phyloP scores from a whole-genome alignment of 169 alveolate species.

The Cryptosporidium baileyi region DNA sequence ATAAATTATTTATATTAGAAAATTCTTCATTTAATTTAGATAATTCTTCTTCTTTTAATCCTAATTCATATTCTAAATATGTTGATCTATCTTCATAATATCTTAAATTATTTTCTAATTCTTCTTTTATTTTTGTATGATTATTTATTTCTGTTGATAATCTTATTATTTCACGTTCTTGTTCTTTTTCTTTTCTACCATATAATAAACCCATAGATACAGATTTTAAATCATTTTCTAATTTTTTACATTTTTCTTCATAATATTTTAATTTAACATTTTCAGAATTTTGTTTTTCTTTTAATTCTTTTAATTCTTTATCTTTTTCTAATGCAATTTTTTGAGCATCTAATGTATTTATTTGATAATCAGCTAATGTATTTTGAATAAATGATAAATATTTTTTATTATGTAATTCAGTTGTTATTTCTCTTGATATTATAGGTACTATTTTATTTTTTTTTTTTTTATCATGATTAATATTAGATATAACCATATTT shows the following conservation, averaged over 20 bases:
- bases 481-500: background rate
- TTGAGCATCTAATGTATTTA: slow-evolving; percentile 55
- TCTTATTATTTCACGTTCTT: slow-evolving; percentile 32
- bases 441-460: slow-evolving; percentile 25
- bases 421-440: slow-evolving; percentile 3
- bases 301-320: slow-evolving; percentile 33
- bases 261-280: slow-evolving; percentile 6
- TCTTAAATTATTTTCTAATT: slow-evolving; percentile 5
- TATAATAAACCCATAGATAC: slow-evolving; percentile 42
- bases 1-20: background rate
- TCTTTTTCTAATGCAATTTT: slow-evolving; percentile 65
- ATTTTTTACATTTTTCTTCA: slow-evolving; percentile 34
- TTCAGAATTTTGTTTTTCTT: background rate
- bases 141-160: background rate
- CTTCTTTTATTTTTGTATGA: background rate
- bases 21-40: background rate
- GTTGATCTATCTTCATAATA: slow-evolving; percentile 43
- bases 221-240: slow-evolving; percentile 45
- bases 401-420: background rate
- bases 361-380: slow-evolving; percentile 52
- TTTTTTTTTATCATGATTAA: background rate
- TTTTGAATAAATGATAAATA: slow-evolving; percentile 16
- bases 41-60: background rate
- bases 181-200: slow-evolving; percentile 61
- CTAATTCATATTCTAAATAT: slow-evolving; percentile 43